These are phyloP conservation scores for Odonthalia washingtoniensis DNA, from an alignment of 31 red algal genomes.

Conservation along the genomic window DNA sequence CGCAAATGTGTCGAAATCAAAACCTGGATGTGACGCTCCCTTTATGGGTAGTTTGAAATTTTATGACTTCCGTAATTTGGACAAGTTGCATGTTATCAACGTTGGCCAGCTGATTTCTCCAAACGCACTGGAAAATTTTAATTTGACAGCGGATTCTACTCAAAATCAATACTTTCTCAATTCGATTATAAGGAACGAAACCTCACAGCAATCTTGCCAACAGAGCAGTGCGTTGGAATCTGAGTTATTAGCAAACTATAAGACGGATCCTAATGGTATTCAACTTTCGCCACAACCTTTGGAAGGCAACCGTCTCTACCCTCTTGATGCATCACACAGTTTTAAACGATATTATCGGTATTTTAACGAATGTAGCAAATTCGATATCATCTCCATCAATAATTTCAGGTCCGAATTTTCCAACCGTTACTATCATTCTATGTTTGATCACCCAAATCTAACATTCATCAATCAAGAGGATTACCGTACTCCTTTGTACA, in stretches of 20 bases:
- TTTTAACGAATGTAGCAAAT: not conserved
- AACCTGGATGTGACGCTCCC: constrained; percentile 55
- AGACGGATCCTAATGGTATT: too few relatives aligned
- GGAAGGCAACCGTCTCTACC: constrained; percentile 16
- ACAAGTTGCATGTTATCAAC: constrained; percentile 48
- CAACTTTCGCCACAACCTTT: too few relatives aligned
- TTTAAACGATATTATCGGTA: constrained; percentile 45
- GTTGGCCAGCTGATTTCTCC: constrained; percentile 54
- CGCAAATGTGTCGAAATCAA: not conserved
- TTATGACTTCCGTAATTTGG: constrained; percentile 41
- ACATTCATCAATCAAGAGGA: constrained; percentile 27
- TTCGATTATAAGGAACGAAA: too few relatives aligned
- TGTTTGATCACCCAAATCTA: constrained; percentile 49
- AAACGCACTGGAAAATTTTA: not conserved
- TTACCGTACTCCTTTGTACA: constrained; percentile 28
- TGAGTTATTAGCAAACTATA: too few relatives aligned
- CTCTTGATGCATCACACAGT: constrained; percentile 75
- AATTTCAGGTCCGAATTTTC: constrained; percentile 57
- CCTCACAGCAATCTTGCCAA: too few relatives aligned
- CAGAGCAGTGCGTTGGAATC: too few relatives aligned
- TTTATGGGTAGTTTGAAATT: constrained; percentile 77
- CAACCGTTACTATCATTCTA: constrained; percentile 71
- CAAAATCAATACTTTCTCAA: too few relatives aligned
- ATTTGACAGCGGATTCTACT: not conserved
- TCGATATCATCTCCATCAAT: constrained; percentile 49